These are phyloP conservation scores for Corchorus capsularis DNA, from an alignment of 345 rosid species.

Conservation along the genomic window DNA sequence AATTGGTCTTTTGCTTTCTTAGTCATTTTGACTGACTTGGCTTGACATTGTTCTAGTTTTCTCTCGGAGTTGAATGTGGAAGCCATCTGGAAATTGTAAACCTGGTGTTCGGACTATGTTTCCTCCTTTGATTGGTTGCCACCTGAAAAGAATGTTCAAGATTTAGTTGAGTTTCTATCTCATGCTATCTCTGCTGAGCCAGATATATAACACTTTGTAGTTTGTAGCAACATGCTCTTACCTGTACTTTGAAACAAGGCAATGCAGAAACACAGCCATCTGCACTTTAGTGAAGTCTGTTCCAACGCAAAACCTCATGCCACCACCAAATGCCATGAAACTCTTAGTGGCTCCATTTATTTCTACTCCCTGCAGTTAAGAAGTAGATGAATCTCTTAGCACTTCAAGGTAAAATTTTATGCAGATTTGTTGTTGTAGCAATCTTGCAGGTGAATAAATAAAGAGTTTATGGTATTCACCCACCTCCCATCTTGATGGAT, in stretches of 20 bases:
- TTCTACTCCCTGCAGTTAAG: conserved; percentile 54
- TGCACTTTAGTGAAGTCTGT: conserved; percentile 87
- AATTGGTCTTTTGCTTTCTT: conserved; percentile 1
- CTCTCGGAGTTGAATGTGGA: conserved; percentile 54
- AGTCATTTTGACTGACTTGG: conserved; percentile 7
- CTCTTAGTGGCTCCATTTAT: conserved; percentile 59
- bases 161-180: conserved; percentile 18
- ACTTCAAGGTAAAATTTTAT: neutral
- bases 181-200: neutral
- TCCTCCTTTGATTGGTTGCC: conserved; percentile 76
- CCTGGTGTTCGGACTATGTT: conserved; percentile 78
- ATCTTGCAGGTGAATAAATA: conserved; percentile 6
- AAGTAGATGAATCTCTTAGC: neutral
- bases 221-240: conserved; percentile 26
- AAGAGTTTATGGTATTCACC: conserved; percentile 25
- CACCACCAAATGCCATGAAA: conserved; percentile 97
- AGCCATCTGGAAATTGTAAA: conserved; percentile 81
- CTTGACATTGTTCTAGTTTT: conserved; percentile 32
- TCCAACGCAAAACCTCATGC: conserved; percentile 96
- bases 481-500: conserved; percentile 95
- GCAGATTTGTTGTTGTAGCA: conserved; percentile 7
- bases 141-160: conserved; percentile 47
- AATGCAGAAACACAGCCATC: conserved; percentile 82
- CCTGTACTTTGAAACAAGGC: conserved; percentile 88
- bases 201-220: neutral